Percentiles rank a stretch among this genome's conserved stretches.
Evolutionary conservation across 2,329 filamentous ascomycete species (phyloP).

Genomic region (Raffaelea deltoideospora): DNA sequence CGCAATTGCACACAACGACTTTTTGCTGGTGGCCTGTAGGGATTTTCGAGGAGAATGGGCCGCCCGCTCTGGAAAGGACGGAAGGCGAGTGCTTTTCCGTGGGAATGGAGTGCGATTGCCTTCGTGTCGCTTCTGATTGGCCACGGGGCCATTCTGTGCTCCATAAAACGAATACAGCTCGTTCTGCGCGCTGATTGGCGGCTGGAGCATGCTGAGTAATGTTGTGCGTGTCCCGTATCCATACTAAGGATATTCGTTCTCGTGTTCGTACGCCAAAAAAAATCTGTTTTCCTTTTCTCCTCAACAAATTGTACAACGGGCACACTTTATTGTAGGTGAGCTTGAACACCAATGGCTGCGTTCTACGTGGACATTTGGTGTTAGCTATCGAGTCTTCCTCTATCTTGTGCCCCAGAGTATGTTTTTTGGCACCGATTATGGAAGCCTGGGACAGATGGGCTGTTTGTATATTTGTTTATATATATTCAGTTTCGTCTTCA

Average conservation of each 20-base stretch:
- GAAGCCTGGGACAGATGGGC: conserved; percentile 47
- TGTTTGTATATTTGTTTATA: too few relatives aligned
- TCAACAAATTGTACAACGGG: conserved; percentile 45
- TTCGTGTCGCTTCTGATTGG: conserved; percentile 9
- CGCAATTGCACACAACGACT: background rate
- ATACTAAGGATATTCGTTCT: too few relatives aligned
- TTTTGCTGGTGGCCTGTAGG: conserved; percentile 3
- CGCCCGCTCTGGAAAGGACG: conserved; percentile 4
- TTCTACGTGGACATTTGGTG: too few relatives aligned
- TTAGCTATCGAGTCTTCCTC: conserved; percentile 54
- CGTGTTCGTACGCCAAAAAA: too few relatives aligned
- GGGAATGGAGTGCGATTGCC: conserved; percentile 10
- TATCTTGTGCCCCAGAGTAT: conserved; percentile 57
- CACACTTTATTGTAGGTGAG: conserved; percentile 60
- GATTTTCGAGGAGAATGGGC: conserved; percentile 7
- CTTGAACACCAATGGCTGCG: too few relatives aligned
- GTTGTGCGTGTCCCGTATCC: too few relatives aligned
- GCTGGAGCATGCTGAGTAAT: too few relatives aligned
- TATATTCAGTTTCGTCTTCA: conserved; percentile 31
- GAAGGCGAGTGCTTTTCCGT: conserved; percentile 10
- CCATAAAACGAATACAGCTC: conserved; percentile 9
- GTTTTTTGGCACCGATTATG: conserved; percentile 47
- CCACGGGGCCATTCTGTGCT: background rate
- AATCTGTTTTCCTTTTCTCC: conserved; percentile 26
- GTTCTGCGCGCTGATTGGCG: conserved; percentile 6